Evolutionary conservation across 129 eudicot species (phyloP).

Genomic region (Pittosporum tobira): DNA sequence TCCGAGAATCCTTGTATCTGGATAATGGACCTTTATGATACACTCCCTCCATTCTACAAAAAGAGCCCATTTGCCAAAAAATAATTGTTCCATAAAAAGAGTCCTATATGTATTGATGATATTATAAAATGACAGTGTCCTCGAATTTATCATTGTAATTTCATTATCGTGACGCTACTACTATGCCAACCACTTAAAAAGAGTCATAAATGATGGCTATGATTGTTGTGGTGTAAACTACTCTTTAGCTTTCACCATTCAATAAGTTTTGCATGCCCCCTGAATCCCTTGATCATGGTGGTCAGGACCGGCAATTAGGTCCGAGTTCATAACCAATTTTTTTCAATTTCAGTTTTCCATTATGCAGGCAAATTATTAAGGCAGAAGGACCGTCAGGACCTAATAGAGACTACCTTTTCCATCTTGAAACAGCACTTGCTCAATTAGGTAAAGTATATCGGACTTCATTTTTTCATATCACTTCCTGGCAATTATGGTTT

Average conservation of each 20-base stretch:
- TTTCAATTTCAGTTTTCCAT: background rate
- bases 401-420: conserved; percentile 88
- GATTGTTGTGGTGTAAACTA: background rate
- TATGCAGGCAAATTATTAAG: conserved; percentile 63
- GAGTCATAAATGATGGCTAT: no score
- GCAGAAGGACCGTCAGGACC: conserved; percentile 99
- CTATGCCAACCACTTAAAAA: no score
- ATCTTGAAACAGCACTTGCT: conserved; percentile 67
- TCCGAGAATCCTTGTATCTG: background rate
- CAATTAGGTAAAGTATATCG: conserved; percentile 42
- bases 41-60: background rate
- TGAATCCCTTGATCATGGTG: background rate
- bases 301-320: background rate
- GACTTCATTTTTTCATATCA: no score
- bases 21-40: background rate
- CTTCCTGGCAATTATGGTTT: background rate
- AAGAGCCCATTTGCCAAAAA: no score
- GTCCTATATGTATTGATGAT: no score
- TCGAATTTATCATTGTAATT: no score
- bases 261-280: background rate
- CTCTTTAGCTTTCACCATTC: no score
- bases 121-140: no score
- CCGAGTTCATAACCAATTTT: background rate
- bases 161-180: no score
- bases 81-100: no score